Evolutionary conservation across 2,329 filamentous ascomycete genomes (phyloP).

Genomic region (Penicillium sp.): DNA sequence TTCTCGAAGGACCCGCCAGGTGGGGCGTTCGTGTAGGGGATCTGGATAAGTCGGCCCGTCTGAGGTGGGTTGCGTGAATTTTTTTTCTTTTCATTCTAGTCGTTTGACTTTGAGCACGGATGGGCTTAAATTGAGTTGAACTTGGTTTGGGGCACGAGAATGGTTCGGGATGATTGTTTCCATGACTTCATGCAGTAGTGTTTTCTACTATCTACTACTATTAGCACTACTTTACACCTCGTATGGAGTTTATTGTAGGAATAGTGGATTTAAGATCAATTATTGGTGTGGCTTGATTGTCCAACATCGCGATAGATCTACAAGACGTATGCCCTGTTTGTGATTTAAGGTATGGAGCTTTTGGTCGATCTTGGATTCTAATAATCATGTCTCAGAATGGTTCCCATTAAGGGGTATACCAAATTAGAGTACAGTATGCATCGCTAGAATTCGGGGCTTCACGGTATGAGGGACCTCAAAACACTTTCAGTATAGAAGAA

Average conservation of each 20-base stretch:
- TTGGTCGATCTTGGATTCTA: neutral
- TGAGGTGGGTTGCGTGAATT: constrained; percentile 3
- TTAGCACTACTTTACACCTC: too few species aligned
- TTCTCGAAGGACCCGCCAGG: neutral
- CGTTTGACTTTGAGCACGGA: neutral
- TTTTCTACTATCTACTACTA: too few species aligned
- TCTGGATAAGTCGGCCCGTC: constrained; percentile 4
- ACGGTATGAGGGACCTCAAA: neutral
- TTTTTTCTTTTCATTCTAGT: neutral
- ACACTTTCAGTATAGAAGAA: neutral
- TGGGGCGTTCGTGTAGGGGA: neutral
- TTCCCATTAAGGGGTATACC: too few species aligned
- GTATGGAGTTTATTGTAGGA: neutral
- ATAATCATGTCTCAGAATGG: too few species aligned
- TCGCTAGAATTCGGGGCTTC: neutral
- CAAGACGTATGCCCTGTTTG: neutral
- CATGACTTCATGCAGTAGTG: neutral
- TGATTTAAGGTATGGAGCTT: neutral
- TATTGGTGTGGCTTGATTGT: neutral
- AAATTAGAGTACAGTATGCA: neutral
- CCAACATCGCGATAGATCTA: neutral
- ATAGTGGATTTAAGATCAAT: neutral
- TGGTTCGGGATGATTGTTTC: neutral
- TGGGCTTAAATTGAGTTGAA: neutral
- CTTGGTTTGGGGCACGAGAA: constrained; percentile 1